phyloP scores from a whole-genome alignment of 495 filamentous ascomycete genomes.

The Podospora appendiculata region DNA sequence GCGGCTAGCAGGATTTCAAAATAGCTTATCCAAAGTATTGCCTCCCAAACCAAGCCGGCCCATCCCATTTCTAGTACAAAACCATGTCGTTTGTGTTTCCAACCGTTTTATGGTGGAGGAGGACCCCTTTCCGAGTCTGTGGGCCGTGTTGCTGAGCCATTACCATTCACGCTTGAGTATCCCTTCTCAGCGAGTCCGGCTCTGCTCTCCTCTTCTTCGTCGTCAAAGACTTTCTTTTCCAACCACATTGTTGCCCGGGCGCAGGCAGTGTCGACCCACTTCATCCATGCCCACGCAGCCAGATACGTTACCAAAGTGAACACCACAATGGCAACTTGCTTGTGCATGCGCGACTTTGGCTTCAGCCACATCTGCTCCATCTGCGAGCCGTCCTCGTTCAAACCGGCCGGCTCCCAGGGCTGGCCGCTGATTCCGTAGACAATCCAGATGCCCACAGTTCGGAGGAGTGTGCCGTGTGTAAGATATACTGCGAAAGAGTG shows the following conservation, averaged over 20 bases:
- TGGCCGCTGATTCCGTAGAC: conserved; percentile 50
- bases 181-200: conserved; percentile 23
- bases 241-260: conserved; percentile 50
- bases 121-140: background rate
- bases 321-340: conserved; percentile 18
- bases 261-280: conserved; percentile 56
- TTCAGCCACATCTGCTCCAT: conserved; percentile 21
- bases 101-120: background rate
- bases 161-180: conserved; percentile 6
- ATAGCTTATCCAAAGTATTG: no score
- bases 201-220: conserved; percentile 25
- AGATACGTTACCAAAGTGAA: conserved; percentile 46
- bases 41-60: no score
- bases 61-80: no score
- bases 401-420: conserved; percentile 30
- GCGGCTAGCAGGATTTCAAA: no score
- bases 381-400: conserved; percentile 23
- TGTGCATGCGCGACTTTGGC: conserved; percentile 28
- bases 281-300: conserved; percentile 55
- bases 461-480: conserved; percentile 55
- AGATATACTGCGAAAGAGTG: conserved; percentile 64
- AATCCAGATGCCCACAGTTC: conserved; percentile 55
- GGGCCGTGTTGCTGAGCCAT: conserved; percentile 1
- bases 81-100: background rate
- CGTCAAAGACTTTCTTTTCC: conserved; percentile 50